A percentile compares a stretch with the other conserved stretches of the same genome.
phyloP scores from a whole-genome alignment of 192 early-diverging fungal species.

The Chytriomyces sp. region DNA sequence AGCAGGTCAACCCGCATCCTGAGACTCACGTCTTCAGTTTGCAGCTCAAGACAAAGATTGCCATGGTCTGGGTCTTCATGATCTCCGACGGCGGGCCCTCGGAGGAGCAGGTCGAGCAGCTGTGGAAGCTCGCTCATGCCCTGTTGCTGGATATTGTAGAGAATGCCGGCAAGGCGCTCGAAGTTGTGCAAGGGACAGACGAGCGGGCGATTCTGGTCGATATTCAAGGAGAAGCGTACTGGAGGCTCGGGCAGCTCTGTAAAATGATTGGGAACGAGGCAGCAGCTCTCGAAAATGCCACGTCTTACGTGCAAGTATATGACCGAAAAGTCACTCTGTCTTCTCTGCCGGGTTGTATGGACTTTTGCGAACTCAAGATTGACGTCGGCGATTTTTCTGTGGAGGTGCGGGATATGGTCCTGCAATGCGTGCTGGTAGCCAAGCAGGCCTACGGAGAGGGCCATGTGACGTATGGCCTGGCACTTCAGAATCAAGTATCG shows the following conservation, averaged over 20 bases:
- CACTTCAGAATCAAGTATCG: background rate
- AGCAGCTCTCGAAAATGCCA: background rate
- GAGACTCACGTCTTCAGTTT: background rate
- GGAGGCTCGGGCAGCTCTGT: background rate
- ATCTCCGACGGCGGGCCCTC: background rate
- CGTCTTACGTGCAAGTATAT: background rate
- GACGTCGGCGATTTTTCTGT: background rate
- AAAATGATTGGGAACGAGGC: background rate
- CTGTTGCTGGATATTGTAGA: background rate
- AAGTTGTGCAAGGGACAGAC: background rate
- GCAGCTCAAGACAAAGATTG: background rate
- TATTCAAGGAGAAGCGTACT: background rate
- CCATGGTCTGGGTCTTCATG: background rate
- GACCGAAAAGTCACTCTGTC: background rate
- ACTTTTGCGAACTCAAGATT: background rate
- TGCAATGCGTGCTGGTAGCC: constrained; percentile 46
- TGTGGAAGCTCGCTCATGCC: background rate
- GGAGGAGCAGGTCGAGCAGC: background rate
- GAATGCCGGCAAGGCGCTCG: background rate
- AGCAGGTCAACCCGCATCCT: background rate
- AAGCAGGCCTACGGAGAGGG: constrained; percentile 27
- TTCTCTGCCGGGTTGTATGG: background rate
- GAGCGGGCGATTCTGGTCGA: background rate
- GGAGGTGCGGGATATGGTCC: constrained; percentile 38
- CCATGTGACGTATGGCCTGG: background rate